Evolutionary conservation across 2,329 filamentous ascomycete genomes (phyloP).

Genomic region (Coniochaeta ligniaria): DNA sequence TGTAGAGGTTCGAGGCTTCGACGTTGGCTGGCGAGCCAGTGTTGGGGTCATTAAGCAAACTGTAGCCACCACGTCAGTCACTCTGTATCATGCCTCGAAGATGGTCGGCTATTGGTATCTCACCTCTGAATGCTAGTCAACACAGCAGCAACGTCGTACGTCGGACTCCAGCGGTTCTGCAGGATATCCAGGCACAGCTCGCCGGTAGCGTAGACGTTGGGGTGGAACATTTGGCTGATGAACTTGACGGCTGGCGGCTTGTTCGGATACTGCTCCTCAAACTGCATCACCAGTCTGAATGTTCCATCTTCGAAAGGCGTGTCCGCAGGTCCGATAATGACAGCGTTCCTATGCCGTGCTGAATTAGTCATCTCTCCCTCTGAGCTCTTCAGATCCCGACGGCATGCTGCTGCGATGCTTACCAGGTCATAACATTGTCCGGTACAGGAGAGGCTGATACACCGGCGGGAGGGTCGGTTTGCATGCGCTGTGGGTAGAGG

Average conservation of each 20-base stretch:
- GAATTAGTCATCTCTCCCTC: background rate
- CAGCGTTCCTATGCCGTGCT: constrained; percentile 68
- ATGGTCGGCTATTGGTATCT: constrained; percentile 3
- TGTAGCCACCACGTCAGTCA: constrained; percentile 25
- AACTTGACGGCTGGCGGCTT: constrained; percentile 98
- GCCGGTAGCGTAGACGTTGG: constrained; percentile 95
- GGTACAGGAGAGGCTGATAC: constrained; percentile 94
- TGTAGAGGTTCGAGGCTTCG: constrained; percentile 96
- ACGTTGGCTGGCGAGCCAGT: constrained; percentile 98
- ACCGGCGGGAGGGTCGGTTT: constrained; percentile 93
- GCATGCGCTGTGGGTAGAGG: constrained; percentile 69
- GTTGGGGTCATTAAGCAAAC: constrained; percentile 94
- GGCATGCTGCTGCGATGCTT: constrained; percentile 12
- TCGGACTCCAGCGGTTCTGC: constrained; percentile 97
- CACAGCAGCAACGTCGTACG: constrained; percentile 95
- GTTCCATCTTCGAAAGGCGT: constrained; percentile 98
- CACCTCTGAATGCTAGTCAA: constrained; percentile 97
- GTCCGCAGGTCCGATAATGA: constrained; percentile 94
- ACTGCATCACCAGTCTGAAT: constrained; percentile 96
- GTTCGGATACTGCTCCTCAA: constrained; percentile 98
- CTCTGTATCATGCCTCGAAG: background rate
- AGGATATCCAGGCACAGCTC: constrained; percentile 95
- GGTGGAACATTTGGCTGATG: constrained; percentile 98
- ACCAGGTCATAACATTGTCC: constrained; percentile 98
- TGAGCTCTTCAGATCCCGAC: background rate